Conservation (phyloP, 371 early-diverging fungal genomes). For the Haplosporangium sp. region DNA sequence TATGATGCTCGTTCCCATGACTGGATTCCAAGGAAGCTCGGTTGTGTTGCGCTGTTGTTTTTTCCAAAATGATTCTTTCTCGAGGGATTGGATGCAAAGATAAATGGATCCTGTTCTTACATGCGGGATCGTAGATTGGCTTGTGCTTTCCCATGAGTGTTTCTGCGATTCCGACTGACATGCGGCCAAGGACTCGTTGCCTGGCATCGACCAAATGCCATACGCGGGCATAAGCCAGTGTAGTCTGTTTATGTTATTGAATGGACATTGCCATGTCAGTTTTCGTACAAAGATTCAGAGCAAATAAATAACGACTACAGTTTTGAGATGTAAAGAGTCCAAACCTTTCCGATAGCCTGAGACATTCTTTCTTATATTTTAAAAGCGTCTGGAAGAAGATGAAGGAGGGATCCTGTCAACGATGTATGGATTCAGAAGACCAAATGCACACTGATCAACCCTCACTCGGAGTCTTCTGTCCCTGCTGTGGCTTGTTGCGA, state of each 20-base stretch:
- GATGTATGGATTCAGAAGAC: too few species aligned
- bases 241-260: conserved; percentile 69
- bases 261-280: not conserved
- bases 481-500: too few species aligned
- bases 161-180: conserved; percentile 90
- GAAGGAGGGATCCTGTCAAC: too few species aligned
- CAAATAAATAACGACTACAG: not conserved
- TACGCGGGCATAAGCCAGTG: conserved; percentile 91
- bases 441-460: too few species aligned
- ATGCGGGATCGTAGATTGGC: conserved; percentile 93
- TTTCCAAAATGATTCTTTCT: not conserved
- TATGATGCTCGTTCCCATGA: too few species aligned
- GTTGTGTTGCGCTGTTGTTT: not conserved
- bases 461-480: too few species aligned
- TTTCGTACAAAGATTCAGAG: not conserved
- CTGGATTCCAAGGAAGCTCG: not conserved
- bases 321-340: not conserved
- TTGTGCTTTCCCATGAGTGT: conserved; percentile 98
- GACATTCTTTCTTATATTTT: conserved; percentile 53
- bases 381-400: not conserved
- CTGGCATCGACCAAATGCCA: conserved; percentile 97
- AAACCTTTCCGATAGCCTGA: conserved; percentile 63
- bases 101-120: conserved; percentile 58
- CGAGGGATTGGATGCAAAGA: conserved; percentile 1
- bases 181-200: conserved; percentile 88